phyloP scores from a whole-genome alignment of 2,329 filamentous ascomycete genomes.

The Cryphonectria radicalis region DNA sequence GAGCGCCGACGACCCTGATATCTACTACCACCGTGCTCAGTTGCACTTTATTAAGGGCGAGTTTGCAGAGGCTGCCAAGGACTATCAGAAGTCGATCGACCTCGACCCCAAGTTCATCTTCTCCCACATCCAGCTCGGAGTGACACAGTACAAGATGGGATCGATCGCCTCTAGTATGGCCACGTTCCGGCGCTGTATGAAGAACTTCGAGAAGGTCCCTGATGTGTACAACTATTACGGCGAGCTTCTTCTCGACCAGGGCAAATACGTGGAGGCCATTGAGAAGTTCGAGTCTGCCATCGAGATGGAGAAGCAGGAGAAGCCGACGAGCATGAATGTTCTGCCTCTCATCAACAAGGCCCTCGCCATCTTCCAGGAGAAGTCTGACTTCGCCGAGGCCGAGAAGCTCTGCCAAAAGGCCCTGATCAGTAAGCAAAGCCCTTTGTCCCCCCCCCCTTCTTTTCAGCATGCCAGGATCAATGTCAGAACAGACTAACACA shows the following conservation, averaged over 20 bases:
- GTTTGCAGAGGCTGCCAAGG: conserved; percentile 90
- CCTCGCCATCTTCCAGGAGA: conserved; percentile 96
- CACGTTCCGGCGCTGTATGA: conserved; percentile 95
- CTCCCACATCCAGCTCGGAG: conserved; percentile 98
- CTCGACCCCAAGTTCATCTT: conserved; percentile 96
- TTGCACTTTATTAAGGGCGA: conserved; percentile 97
- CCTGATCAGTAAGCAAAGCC: conserved; percentile 76
- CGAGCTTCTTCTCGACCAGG: conserved; percentile 93
- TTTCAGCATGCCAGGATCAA: background rate
- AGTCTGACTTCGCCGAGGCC: conserved; percentile 91
- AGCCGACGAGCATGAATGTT: conserved; percentile 96
- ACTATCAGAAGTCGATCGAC: conserved; percentile 99
- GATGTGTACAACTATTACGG: conserved; percentile 99
- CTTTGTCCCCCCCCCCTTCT: background rate
- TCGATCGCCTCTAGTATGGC: conserved; percentile 98
- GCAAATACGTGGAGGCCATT: conserved; percentile 92
- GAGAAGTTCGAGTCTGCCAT: conserved; percentile 99
- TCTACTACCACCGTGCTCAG: conserved; percentile 98
- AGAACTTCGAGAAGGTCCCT: conserved; percentile 95
- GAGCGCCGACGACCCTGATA: conserved; percentile 89
- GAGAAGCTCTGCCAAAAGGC: conserved; percentile 98
- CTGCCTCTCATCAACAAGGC: conserved; percentile 98
- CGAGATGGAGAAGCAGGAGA: conserved; percentile 94
- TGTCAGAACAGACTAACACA: conserved; percentile 5
- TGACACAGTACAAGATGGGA: conserved; percentile 99